Base-by-base conservation (phyloP, 139 green algal genomes). In the Chlorella vulgaris region DNA sequence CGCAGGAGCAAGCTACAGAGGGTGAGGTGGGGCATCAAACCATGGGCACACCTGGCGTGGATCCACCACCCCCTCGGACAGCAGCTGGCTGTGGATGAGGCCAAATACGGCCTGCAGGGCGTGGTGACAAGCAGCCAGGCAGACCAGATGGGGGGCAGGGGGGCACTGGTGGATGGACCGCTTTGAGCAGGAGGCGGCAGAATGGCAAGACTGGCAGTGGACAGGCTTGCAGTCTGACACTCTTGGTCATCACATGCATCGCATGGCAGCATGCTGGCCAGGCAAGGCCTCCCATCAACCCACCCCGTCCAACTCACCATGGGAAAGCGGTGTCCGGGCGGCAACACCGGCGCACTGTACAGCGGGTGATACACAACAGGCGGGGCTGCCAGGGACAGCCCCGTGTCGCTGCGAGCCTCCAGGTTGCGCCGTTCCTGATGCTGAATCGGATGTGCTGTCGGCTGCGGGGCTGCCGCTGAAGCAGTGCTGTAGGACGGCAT, bases 321-420 rank as follows among this genome's bases (percentile, higher is more conserved):
- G 0, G 93, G 93, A 70, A 97, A 97, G 2, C 89, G 81, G 83
- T 97, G 94, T 1, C 88, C 90, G 15, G 81, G 42, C 1, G 85
- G 61, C 35, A 97, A 81, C 63, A 85, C 65, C 2, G 93, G 93
- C 1, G 88, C 91, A 39, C 82, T 91, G 81, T 95, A 97, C 1
- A 86, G 82, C 18, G 76, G 82, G 69, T 86, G 82, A 22, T 84
- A 65, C 35, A 86, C 76, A 7, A 84, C 43, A 13, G 82, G 76
- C 50, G 68, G 75, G 28, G 31, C 50, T 7, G 39, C 74, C 10
- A 80, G 10, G 0, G 53, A 15, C 7, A 73, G 39, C 1, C 10
- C 26, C 7, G 53, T 69, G 73, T 42, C 35, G 33, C 71, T 78
- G 47, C 50, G 71, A 8, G 43, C 22, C 21, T 47, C 33, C 0